Conservation (phyloP, 2,329 filamentous ascomycete species). For the Proliferodiscus dingleyae region DNA sequence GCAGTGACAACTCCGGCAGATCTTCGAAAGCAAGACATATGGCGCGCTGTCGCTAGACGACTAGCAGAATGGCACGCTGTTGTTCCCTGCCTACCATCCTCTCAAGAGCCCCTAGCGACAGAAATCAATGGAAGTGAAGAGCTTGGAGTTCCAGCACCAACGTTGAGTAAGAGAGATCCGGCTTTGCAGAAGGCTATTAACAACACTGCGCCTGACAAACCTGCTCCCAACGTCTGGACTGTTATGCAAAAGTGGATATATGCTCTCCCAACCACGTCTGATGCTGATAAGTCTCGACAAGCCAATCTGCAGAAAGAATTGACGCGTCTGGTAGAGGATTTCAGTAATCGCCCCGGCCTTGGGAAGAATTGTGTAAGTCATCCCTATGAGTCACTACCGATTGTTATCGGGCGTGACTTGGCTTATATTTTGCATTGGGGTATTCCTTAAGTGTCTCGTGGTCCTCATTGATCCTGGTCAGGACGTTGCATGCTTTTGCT, state of each 20-base stretch:
- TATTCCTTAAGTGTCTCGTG: too few species aligned
- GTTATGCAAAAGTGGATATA: slow-evolving; percentile 95
- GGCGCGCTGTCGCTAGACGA: slow-evolving; percentile 75
- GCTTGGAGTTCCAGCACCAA: slow-evolving; percentile 24
- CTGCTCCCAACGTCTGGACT: slow-evolving; percentile 85
- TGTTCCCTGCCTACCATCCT: slow-evolving; percentile 51
- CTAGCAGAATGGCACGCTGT: slow-evolving; percentile 91
- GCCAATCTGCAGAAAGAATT: slow-evolving; percentile 69
- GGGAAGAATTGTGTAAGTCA: slow-evolving; percentile 66
- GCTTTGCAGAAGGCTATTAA: slow-evolving; percentile 41
- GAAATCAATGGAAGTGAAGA: slow-evolving; percentile 36
- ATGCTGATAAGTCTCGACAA: slow-evolving; percentile 63
- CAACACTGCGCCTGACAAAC: slow-evolving; percentile 58
- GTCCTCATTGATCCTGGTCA: not conserved
- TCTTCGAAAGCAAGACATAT: slow-evolving; percentile 69
- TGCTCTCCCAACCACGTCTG: slow-evolving; percentile 71
- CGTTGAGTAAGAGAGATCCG: slow-evolving; percentile 31
- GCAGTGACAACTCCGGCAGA: slow-evolving; percentile 76
- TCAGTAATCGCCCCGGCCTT: slow-evolving; percentile 73
- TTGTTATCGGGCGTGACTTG: too few species aligned
- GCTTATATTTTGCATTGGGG: too few species aligned
- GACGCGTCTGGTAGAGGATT: slow-evolving; percentile 59
- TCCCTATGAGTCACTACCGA: slow-evolving; percentile 2
- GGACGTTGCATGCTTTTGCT: not conserved
- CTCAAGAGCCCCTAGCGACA: slow-evolving; percentile 20